Conservation (phyloP, 176 grass and related monocot genomes). For the Neostapfia colusana region DNA sequence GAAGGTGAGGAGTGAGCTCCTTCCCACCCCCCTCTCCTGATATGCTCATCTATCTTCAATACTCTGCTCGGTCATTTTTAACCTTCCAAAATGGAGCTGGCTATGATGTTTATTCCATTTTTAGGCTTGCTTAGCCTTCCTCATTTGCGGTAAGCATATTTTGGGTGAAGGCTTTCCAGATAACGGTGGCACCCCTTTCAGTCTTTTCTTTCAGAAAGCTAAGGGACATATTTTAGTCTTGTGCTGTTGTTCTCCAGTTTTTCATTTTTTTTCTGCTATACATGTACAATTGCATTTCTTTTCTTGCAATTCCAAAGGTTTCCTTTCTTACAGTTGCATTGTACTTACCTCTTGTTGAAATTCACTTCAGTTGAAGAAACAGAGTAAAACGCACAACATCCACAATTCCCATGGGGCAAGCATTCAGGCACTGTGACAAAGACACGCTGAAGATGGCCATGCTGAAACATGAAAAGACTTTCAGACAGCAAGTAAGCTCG, state of each 20-base stretch:
- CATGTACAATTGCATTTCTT: not conserved
- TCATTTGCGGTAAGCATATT: slow-evolving; percentile 11
- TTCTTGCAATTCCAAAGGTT: not conserved
- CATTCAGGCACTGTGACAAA: slow-evolving; percentile 48
- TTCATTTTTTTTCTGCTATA: not conserved
- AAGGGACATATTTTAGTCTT: slow-evolving; percentile 17
- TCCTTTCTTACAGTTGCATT: not conserved
- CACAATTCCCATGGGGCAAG: slow-evolving; percentile 55
- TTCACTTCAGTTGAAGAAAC: slow-evolving; percentile 23
- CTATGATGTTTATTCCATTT: slow-evolving; percentile 14
- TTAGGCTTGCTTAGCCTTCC: not conserved
- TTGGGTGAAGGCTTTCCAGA: not conserved
- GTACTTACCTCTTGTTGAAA: not conserved
- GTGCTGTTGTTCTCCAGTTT: not conserved
- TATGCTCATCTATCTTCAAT: slow-evolving; percentile 40
- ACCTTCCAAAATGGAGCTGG: not conserved
- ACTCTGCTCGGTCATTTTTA: slow-evolving; percentile 46
- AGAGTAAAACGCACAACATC: not conserved
- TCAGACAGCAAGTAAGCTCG: slow-evolving; percentile 63
- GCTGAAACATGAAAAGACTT: slow-evolving; percentile 84
- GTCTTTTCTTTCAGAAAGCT: slow-evolving; percentile 12
- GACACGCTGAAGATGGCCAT: slow-evolving; percentile 69
- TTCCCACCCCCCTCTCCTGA: slow-evolving; percentile 1
- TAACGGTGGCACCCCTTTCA: slow-evolving; percentile 12
- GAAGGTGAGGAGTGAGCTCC: slow-evolving; percentile 46